Evolutionary conservation across 805 yeast species (phyloP).

Genomic region (Yarrowia sp.): DNA sequence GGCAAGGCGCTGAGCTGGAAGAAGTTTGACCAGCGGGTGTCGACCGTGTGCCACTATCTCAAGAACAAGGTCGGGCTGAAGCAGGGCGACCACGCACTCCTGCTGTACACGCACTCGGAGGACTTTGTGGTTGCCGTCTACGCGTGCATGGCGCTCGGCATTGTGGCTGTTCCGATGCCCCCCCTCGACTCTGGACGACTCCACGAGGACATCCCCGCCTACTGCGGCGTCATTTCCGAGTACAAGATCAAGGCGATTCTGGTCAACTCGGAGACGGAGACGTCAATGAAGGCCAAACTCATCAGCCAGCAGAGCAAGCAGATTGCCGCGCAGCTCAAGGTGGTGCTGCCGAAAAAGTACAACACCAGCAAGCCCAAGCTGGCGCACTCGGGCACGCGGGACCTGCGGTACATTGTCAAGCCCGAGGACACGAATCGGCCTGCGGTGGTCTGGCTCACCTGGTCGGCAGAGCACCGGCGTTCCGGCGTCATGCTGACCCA

Average conservation of each 20-base stretch:
- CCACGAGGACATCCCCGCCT: slow-evolving; percentile 70
- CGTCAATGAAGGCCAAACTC: slow-evolving; percentile 63
- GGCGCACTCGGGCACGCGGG: slow-evolving; percentile 34
- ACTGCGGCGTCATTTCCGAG: slow-evolving; percentile 63
- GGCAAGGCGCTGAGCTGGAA: slow-evolving; percentile 69
- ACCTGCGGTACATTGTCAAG: slow-evolving; percentile 1
- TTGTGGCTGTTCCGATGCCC: slow-evolving; percentile 71
- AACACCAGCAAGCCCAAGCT: slow-evolving; percentile 61
- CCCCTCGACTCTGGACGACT: slow-evolving; percentile 66
- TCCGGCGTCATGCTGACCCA: slow-evolving; percentile 58
- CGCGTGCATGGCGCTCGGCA: slow-evolving; percentile 83
- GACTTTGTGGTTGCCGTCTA: slow-evolving; percentile 79
- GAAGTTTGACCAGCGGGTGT: slow-evolving; percentile 71
- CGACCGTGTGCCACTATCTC: slow-evolving; percentile 70
- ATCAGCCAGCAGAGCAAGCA: slow-evolving; percentile 59
- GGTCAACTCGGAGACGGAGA: slow-evolving; percentile 74
- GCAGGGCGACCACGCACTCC: slow-evolving; percentile 69
- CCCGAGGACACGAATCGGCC: slow-evolving; percentile 43
- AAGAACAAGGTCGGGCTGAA: slow-evolving; percentile 60
- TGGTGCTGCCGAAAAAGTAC: slow-evolving; percentile 51
- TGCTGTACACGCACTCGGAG: slow-evolving; percentile 84
- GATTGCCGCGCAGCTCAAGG: slow-evolving; percentile 36
- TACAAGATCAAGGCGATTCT: slow-evolving; percentile 70
- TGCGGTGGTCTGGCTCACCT: slow-evolving; percentile 64
- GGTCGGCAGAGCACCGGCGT: slow-evolving; percentile 69